phyloP scores from a whole-genome alignment of 345 rosid genomes.

The Brassica nigra region DNA sequence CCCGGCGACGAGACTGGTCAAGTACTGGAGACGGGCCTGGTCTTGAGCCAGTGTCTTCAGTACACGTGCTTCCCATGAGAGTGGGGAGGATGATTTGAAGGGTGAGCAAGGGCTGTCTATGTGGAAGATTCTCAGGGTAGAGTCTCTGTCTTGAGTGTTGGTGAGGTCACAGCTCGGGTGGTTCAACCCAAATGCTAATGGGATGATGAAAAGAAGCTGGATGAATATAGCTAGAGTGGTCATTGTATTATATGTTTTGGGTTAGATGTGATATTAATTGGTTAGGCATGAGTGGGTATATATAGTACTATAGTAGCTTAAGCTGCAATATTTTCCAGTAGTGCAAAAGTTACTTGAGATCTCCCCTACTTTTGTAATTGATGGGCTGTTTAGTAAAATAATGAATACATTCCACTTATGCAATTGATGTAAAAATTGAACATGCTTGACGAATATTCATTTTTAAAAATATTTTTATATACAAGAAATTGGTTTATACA shows the following conservation, averaged over 20 bases:
- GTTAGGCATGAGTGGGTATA: slow-evolving; percentile 32
- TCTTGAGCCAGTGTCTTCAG: slow-evolving; percentile 67
- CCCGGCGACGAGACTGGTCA: slow-evolving; percentile 64
- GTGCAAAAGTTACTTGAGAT: neutral
- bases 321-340: slow-evolving; percentile 5
- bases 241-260: slow-evolving; percentile 31
- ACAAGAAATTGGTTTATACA: no score
- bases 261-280: slow-evolving; percentile 28
- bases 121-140: slow-evolving; percentile 71
- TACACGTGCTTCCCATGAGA: slow-evolving; percentile 82
- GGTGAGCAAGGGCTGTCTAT: slow-evolving; percentile 88
- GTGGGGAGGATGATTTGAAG: slow-evolving; percentile 55
- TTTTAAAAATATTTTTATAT: no score
- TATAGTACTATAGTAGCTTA: slow-evolving; percentile 37
- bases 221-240: slow-evolving; percentile 34
- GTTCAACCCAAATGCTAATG: slow-evolving; percentile 45
- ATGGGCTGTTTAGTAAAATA: neutral
- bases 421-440: neutral
- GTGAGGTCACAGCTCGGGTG: slow-evolving; percentile 51
- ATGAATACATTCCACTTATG: neutral
- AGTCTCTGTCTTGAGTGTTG: slow-evolving; percentile 49
- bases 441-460: no score
- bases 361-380: neutral
- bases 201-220: slow-evolving; percentile 39
- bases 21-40: slow-evolving; percentile 64